Base-by-base conservation (phyloP, 441 rosid genomes). In the Viola pubescens region DNA sequence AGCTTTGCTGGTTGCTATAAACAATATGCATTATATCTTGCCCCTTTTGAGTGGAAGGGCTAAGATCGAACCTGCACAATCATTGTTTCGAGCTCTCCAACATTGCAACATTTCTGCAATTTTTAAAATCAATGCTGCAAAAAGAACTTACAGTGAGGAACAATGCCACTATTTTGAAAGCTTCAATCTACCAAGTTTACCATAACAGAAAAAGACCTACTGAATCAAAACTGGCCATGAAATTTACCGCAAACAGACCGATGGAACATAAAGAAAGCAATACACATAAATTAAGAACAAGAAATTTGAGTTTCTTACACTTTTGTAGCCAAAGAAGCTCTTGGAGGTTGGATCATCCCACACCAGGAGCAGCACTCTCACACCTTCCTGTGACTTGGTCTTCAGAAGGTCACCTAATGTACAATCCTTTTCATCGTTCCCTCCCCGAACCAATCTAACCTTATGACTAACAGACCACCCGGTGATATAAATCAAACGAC, bases 341-440 rank as follows among this genome's bases (percentile, higher is more conserved):
- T 82, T 79, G 9, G 99, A 94, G 78, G 96, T 90, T 45, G 96
- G 96, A 67, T 94, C 99, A 81, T 94, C 99, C 99, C 99, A 94
- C 59, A 94, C 64, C 54, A 90, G 91, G 55, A 90, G 95, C 71
- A 94, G 81, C 57, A 94, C 99, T 59, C 96, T 81, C 14, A 90
- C 97, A 52, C 97, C 99, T 82, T 94, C 97, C 66, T 78, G 94
- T 60, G 99, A 90, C 80, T 85, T 94, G 45, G 75, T 60, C 73
- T 79, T 85, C 44, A 94, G 76, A 73, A 94, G 86, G 56, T 94
- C 94, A 47, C 99, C 99, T 37, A 94, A 75, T 5, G 86, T 73
- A 68, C 71, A 52, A 58, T 72, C 77, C 4, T 75, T 73, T 11
- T 64, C 80, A 10, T 70, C 74, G 56, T 72, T 73, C 42, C 41